Base-by-base conservation (phyloP, 768 basidiomycete genomes). In the Mycena indigotica region DNA sequence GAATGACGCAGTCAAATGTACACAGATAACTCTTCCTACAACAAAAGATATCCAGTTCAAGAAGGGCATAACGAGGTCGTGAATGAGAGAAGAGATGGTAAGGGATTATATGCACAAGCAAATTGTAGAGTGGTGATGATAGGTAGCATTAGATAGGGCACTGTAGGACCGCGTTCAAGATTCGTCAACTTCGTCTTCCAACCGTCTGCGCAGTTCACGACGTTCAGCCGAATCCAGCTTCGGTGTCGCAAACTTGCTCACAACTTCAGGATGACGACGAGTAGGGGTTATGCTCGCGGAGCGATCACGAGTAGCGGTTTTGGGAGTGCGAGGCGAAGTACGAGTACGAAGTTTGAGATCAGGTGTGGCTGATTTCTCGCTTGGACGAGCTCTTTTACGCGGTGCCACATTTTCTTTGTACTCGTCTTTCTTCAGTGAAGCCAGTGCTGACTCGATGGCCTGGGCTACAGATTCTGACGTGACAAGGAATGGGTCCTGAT, bases 381-480 rank as follows among this genome's bases (percentile, higher is more conserved):
- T 82, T 85, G 50, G 35, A 38, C 76, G 77, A 28, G 75, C 53
- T 65, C 70, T 82, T 64, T 77, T 73, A 48, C 76, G 78, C 3
- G 82, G 83, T 6, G 75, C 69, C 16, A 82, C 49, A 56, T 89
- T 89, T 72, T 89, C 87, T 64, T 89, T 88, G 49, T 69, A 63
- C 5, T 58, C 65, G 25, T 74, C 72, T 25, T 67, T 57, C 48
- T 63, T 66, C 41, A 55, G 55, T 10, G 52, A 56, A 30, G 19
- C 24, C 55, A 13, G 39, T 57, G 52, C 24, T 28, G 40, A 35
- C 38, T 25, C 25, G 25, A 12, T 52, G 39, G 56, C 24, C 16
- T 52, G 28, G 16, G 54, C 41, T n/a, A 62, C 26, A 17, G 58
- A 39, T 12, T 66, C 49, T 5, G 58, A 29, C 23, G 56, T 53